Evolutionary conservation across 2,329 filamentous ascomycete genomes (phyloP).

Genomic region (Paecilomyces variotii): DNA sequence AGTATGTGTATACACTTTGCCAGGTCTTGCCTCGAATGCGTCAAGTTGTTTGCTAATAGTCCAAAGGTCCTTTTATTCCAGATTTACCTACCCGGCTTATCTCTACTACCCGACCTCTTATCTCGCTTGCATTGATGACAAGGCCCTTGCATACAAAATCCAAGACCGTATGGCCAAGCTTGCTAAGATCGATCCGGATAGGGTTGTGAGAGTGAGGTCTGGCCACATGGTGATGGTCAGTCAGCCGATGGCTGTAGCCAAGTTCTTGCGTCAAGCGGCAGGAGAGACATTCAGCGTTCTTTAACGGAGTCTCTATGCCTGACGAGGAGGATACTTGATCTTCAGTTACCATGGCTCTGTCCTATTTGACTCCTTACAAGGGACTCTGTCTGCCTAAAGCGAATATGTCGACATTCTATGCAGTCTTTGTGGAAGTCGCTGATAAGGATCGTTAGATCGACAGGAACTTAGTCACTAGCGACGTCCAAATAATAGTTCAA

Average conservation of each 20-base stretch:
- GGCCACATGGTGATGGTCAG: conserved; percentile 7
- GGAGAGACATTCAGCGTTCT: conserved; percentile 1
- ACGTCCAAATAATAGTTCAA: too few species aligned
- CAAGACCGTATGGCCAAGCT: conserved; percentile 4
- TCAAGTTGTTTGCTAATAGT: not conserved
- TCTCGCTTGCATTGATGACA: conserved; percentile 5
- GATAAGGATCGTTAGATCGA: too few species aligned
- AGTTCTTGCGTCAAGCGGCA: conserved; percentile 3
- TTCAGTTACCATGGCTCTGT: too few species aligned
- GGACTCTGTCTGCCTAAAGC: too few species aligned
- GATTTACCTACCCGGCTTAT: conserved; percentile 9
- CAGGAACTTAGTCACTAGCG: too few species aligned
- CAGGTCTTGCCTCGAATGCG: not conserved
- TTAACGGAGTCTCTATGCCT: not conserved
- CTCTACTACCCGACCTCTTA: conserved; percentile 6
- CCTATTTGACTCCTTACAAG: too few species aligned
- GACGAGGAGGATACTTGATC: not conserved
- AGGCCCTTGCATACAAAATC: conserved; percentile 1
- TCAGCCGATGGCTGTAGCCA: conserved; percentile 1
- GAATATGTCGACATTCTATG: too few species aligned
- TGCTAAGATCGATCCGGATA: conserved; percentile 2
- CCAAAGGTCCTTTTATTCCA: conserved; percentile 3
- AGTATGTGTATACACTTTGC: not conserved
- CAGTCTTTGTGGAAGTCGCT: too few species aligned
- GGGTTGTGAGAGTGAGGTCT: not conserved